Conservation (phyloP, 2,329 filamentous ascomycete genomes). For the Fusarium sp. region DNA sequence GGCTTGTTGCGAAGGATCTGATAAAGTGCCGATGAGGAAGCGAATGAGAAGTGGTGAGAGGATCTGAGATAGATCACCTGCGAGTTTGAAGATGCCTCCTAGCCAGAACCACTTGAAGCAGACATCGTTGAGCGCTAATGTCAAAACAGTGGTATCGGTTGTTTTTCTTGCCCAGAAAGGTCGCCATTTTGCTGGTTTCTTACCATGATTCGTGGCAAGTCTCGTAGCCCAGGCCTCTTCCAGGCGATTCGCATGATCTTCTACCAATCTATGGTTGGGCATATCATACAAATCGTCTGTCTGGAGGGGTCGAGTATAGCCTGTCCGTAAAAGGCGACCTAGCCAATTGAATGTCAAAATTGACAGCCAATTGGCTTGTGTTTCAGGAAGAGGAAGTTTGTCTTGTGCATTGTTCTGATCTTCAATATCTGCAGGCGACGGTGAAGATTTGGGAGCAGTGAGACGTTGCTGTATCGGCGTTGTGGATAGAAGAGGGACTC, state of each 20-base stretch:
- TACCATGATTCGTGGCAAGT: background rate
- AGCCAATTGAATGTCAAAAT: constrained; percentile 27
- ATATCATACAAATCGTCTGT: constrained; percentile 24
- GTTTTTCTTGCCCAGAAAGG: constrained; percentile 45
- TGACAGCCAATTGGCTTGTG: constrained; percentile 18
- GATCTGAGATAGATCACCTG: constrained; percentile 40
- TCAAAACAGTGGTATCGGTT: constrained; percentile 42
- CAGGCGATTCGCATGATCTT: constrained; percentile 26
- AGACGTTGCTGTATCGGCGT: constrained; percentile 16
- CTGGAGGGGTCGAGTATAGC: constrained; percentile 28
- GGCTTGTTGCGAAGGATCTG: constrained; percentile 15
- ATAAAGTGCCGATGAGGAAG: constrained; percentile 23
- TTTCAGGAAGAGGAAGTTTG: constrained; percentile 13
- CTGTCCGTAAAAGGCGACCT: constrained; percentile 11
- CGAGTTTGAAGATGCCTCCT: constrained; percentile 44
- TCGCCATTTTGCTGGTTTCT: constrained; percentile 1
- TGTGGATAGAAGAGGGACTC: constrained; percentile 46
- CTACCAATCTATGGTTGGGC: constrained; percentile 14
- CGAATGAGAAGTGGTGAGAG: constrained; percentile 25
- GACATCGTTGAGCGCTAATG: constrained; percentile 47
- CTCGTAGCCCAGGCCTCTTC: constrained; percentile 23
- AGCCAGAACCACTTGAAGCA: constrained; percentile 48
- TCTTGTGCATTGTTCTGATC: background rate
- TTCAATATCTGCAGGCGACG: constrained; percentile 15
- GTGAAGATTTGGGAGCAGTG: background rate